Percentiles rank a stretch among this genome's conserved stretches.
phyloP scores from a whole-genome alignment of 2,329 filamentous ascomycete genomes.

The Trichoderma atrobrunneum region DNA sequence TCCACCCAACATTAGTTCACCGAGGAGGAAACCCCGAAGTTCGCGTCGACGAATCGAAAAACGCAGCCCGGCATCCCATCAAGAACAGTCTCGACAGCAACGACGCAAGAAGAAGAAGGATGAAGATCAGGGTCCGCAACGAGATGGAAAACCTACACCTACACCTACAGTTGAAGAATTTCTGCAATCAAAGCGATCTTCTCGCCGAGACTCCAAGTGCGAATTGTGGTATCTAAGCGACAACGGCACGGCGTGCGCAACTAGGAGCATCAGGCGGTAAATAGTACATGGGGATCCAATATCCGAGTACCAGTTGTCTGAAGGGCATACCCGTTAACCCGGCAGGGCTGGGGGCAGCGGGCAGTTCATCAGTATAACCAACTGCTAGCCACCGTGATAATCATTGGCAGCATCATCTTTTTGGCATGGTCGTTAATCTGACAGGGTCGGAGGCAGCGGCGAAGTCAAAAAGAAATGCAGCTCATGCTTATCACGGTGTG shows the following conservation, averaged over 20 bases:
- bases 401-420: not conserved
- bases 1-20: not conserved
- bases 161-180: not conserved
- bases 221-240: not conserved
- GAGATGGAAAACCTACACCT: not conserved
- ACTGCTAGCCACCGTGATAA: not conserved
- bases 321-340: constrained; percentile 8
- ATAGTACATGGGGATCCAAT: not conserved
- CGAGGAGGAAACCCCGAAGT: not conserved
- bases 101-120: not conserved
- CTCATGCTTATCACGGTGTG: not conserved
- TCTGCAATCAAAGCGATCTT: not conserved
- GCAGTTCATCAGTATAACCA: not conserved
- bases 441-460: constrained; percentile 15
- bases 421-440: constrained; percentile 12
- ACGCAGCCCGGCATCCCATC: not conserved
- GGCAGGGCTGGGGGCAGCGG: constrained; percentile 16
- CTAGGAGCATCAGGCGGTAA: not conserved
- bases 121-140: no score
- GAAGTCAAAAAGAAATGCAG: not conserved
- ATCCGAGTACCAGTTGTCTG: not conserved
- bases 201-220: not conserved
- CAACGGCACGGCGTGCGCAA: not conserved
- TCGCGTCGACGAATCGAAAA: not conserved
- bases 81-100: not conserved